A percentile compares a stretch with the other conserved stretches of the same genome.
Conservation (phyloP, 352 stramenopile species). For the Phytophthora meadii region DNA sequence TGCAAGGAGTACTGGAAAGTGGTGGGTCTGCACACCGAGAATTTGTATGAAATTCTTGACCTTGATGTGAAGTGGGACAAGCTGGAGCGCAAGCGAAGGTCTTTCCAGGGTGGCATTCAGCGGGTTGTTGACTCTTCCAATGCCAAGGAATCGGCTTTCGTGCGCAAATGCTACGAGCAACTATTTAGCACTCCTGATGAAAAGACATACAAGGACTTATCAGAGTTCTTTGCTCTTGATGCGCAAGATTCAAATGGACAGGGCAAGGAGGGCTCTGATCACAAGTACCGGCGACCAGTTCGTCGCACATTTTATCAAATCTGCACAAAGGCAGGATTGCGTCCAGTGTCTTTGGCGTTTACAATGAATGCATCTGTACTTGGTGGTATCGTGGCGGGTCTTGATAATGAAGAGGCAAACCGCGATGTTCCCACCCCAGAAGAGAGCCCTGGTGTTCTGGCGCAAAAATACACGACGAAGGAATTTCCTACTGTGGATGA, state of each 20-base stretch:
- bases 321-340: slow-evolving; percentile 84
- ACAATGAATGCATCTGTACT: slow-evolving; percentile 89
- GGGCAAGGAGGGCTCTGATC: slow-evolving; percentile 56
- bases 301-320: slow-evolving; percentile 91
- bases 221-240: slow-evolving; percentile 86
- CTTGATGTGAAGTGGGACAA: slow-evolving; percentile 92
- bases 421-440: slow-evolving; percentile 79
- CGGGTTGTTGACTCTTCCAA: slow-evolving; percentile 68
- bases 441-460: slow-evolving; percentile 71
- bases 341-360: slow-evolving; percentile 73
- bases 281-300: slow-evolving; percentile 78
- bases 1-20: slow-evolving; percentile 92
- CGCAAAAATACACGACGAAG: slow-evolving; percentile 82
- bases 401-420: slow-evolving; percentile 73
- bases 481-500: slow-evolving; percentile 88
- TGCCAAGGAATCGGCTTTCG: slow-evolving; percentile 79
- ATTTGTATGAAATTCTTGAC: slow-evolving; percentile 89
- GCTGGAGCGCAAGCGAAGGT: slow-evolving; percentile 80
- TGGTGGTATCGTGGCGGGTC: slow-evolving; percentile 73
- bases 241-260: slow-evolving; percentile 60
- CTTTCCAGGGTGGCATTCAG: slow-evolving; percentile 77
- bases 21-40: slow-evolving; percentile 77
- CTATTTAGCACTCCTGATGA: slow-evolving; percentile 77
- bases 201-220: slow-evolving; percentile 87
- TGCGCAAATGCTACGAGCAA: slow-evolving; percentile 85